Conservation (phyloP, 169 alveolate genomes). For the Plasmodium yoelii region DNA sequence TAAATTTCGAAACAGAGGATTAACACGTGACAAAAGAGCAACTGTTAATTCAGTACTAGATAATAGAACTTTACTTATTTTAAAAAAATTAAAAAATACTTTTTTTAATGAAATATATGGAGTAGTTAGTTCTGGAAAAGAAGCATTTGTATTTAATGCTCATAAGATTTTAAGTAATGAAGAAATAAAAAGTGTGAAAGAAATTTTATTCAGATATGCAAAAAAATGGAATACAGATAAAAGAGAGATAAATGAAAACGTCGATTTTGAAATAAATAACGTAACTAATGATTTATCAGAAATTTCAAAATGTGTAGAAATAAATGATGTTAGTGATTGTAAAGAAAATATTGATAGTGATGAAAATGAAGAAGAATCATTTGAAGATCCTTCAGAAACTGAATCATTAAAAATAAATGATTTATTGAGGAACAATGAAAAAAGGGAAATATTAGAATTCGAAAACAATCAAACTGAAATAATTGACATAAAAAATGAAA, state of each 20-base stretch:
- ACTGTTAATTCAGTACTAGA: slow-evolving; percentile 98
- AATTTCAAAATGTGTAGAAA: neutral
- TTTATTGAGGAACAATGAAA: neutral
- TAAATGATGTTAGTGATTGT: neutral
- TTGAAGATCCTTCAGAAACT: neutral
- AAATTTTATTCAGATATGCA: slow-evolving; percentile 8
- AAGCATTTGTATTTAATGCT: slow-evolving; percentile 97
- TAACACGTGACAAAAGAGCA: slow-evolving; percentile 95
- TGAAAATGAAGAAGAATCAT: slow-evolving; percentile 1
- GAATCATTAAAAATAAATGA: neutral
- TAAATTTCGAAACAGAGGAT: slow-evolving; percentile 82
- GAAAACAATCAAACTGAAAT: neutral
- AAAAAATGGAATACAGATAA: slow-evolving; percentile 6
- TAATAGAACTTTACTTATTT: slow-evolving; percentile 93
- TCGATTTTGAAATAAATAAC: no score
- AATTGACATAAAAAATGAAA: slow-evolving; percentile 9
- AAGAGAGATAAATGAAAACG: neutral
- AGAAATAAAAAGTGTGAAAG: slow-evolving; percentile 64
- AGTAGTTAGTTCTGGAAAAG: slow-evolving; percentile 97
- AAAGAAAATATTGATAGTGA: neutral
- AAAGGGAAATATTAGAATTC: neutral
- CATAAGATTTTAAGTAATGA: slow-evolving; percentile 75
- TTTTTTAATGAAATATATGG: slow-evolving; percentile 95
- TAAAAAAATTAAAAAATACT: slow-evolving; percentile 92
- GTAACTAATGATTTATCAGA: no score